Percentiles rank a stretch among this genome's conserved stretches.
Conservation (phyloP, 2,329 filamentous ascomycete genomes). For the Trichoderma koningii region DNA sequence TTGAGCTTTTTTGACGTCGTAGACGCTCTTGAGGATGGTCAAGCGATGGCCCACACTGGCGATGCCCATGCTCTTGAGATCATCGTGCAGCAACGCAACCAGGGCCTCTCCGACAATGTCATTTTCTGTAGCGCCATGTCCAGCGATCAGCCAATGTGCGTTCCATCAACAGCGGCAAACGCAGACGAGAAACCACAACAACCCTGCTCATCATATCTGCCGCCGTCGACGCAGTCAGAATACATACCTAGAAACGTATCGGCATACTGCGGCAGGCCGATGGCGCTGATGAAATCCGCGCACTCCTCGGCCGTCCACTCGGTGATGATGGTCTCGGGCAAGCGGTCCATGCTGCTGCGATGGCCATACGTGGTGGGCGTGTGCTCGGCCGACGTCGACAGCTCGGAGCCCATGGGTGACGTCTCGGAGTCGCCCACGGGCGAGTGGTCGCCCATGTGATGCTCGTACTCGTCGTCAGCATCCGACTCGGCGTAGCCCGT, state of each 20-base stretch:
- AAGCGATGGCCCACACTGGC: slow-evolving; percentile 89
- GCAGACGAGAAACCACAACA: neutral
- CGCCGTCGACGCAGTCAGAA: slow-evolving; percentile 36
- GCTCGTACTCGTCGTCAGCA: slow-evolving; percentile 81
- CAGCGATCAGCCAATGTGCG: slow-evolving; percentile 12
- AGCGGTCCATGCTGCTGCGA: slow-evolving; percentile 62
- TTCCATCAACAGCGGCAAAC: neutral
- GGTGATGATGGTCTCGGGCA: slow-evolving; percentile 74
- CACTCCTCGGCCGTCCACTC: slow-evolving; percentile 86
- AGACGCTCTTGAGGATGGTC: slow-evolving; percentile 92
- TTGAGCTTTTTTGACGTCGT: slow-evolving; percentile 93
- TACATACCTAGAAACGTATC: slow-evolving; percentile 78
- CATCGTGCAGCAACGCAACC: slow-evolving; percentile 84
- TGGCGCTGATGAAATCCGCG: slow-evolving; percentile 79
- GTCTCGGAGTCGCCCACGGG: slow-evolving; percentile 69
- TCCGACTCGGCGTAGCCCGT: slow-evolving; percentile 78
- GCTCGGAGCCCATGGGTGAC: slow-evolving; percentile 71
- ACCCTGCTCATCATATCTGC: slow-evolving; percentile 39
- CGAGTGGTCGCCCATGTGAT: slow-evolving; percentile 67
- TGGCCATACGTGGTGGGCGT: slow-evolving; percentile 78
- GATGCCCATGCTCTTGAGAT: slow-evolving; percentile 94
- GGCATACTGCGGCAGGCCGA: slow-evolving; percentile 81
- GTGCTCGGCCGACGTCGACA: slow-evolving; percentile 69
- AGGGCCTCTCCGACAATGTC: slow-evolving; percentile 91
- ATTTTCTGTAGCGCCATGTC: slow-evolving; percentile 65